Evolutionary conservation across 2,329 filamentous ascomycete species (phyloP).

Genomic region (Monilinia fructicola): DNA sequence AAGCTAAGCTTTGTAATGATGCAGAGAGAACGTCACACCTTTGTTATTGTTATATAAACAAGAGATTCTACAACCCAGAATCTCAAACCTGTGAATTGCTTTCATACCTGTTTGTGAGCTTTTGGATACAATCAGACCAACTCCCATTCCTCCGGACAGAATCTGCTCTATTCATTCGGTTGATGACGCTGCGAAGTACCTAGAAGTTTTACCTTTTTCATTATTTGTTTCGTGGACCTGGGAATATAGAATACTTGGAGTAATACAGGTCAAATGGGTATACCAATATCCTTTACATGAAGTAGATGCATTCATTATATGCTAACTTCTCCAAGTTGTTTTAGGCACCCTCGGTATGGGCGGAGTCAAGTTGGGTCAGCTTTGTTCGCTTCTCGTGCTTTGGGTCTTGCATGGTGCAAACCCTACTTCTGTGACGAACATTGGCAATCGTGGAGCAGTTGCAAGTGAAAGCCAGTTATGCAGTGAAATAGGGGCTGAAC

Average conservation of each 20-base stretch:
- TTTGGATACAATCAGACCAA: background rate
- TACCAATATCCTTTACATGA: background rate
- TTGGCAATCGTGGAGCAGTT: slow-evolving; percentile 46
- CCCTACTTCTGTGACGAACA: background rate
- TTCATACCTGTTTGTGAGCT: background rate
- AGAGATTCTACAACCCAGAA: background rate
- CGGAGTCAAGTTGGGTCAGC: background rate
- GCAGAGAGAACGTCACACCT: background rate
- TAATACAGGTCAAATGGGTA: background rate
- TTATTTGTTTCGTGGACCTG: background rate
- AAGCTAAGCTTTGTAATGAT: background rate
- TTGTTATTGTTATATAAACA: background rate
- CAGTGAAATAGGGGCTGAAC: slow-evolving; percentile 51
- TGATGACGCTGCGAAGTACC: background rate
- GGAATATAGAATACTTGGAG: background rate
- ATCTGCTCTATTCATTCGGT: background rate
- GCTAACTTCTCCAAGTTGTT: background rate
- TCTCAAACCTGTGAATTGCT: background rate
- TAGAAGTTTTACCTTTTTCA: background rate
- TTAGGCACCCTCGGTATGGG: background rate
- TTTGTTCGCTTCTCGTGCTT: slow-evolving; percentile 1
- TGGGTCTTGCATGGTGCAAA: background rate
- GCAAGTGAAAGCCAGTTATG: slow-evolving; percentile 54
- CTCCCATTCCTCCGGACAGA: too few species aligned
- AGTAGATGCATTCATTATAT: background rate